Evolutionary conservation across 371 early-diverging fungal genomes (phyloP).

Genomic region (Conidiobolus incongruus): DNA sequence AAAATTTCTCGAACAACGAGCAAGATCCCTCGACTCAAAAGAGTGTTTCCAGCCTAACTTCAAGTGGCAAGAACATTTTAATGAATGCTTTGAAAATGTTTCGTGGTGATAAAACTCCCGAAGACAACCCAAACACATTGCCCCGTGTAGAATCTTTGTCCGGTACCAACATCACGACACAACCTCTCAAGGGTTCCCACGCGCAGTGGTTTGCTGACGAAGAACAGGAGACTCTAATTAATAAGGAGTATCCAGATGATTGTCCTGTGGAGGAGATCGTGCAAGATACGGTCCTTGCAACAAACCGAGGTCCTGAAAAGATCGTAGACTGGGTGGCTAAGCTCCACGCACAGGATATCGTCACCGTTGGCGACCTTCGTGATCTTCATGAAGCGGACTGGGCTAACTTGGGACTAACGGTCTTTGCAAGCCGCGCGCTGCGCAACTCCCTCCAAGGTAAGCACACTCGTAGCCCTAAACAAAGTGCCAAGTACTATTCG

Average conservation of each 20-base stretch:
- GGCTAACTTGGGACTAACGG: conserved; percentile 50
- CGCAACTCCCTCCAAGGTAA: conserved; percentile 51
- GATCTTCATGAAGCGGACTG: conserved; percentile 58
- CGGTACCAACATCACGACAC: not conserved
- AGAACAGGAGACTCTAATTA: not conserved
- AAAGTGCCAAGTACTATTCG: not conserved
- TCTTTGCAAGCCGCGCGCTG: conserved; percentile 65
- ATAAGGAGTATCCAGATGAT: conserved; percentile 24
- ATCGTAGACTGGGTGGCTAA: conserved; percentile 46
- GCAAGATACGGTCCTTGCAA: conserved; percentile 29
- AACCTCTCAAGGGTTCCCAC: not conserved
- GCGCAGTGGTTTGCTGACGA: not conserved
- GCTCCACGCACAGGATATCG: conserved; percentile 46
- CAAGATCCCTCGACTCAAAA: conserved; percentile 1
- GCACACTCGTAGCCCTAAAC: conserved; percentile 5
- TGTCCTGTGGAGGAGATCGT: conserved; percentile 42
- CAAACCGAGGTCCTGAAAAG: conserved; percentile 42
- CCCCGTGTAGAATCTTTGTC: not conserved
- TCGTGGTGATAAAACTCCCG: not conserved
- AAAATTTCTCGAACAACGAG: not conserved
- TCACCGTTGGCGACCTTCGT: conserved; percentile 57
- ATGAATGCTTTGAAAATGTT: conserved; percentile 2
- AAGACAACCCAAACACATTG: not conserved
- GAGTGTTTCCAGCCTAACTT: not conserved
- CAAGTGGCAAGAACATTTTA: not conserved